These are phyloP conservation scores for Petunia axillaris DNA, from an alignment of 257 asterid genomes.

Conservation along the genomic window DNA sequence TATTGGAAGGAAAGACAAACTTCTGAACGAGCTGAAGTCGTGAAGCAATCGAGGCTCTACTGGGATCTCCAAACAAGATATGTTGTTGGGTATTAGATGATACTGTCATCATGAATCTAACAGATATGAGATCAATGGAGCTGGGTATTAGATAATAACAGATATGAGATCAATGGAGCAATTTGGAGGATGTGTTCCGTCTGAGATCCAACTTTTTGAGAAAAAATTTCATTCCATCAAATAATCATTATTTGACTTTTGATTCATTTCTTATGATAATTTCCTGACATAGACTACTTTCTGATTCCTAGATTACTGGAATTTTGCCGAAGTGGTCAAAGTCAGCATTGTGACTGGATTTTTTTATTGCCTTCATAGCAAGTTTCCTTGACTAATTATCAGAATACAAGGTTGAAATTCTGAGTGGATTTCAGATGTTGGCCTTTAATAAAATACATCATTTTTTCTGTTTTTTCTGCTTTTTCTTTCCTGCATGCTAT, in stretches of 20 bases:
- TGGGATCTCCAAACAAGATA: conserved; percentile 75
- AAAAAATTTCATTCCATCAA: background rate
- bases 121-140: background rate
- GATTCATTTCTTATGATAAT: background rate
- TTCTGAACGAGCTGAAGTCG: conserved; percentile 61
- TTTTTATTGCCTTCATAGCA: background rate
- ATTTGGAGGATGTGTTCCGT: background rate
- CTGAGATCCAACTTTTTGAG: background rate
- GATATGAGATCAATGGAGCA: background rate
- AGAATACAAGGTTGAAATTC: conserved; percentile 3
- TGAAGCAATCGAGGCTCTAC: conserved; percentile 71
- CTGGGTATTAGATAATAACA: background rate
- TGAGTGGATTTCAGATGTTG: background rate
- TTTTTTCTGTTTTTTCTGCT: background rate
- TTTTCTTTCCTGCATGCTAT: background rate
- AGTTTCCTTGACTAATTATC: background rate
- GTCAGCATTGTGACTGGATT: background rate
- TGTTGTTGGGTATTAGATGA: conserved; percentile 62
- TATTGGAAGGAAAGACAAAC: conserved; percentile 72
- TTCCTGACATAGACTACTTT: background rate
- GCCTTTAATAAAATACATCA: background rate
- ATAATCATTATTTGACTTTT: background rate
- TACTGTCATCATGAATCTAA: background rate
- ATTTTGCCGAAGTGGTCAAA: background rate
- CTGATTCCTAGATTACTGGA: conserved; percentile 12